Conservation (phyloP, 108 stramenopile genomes). For the Cyclotella distinguenda region DNA sequence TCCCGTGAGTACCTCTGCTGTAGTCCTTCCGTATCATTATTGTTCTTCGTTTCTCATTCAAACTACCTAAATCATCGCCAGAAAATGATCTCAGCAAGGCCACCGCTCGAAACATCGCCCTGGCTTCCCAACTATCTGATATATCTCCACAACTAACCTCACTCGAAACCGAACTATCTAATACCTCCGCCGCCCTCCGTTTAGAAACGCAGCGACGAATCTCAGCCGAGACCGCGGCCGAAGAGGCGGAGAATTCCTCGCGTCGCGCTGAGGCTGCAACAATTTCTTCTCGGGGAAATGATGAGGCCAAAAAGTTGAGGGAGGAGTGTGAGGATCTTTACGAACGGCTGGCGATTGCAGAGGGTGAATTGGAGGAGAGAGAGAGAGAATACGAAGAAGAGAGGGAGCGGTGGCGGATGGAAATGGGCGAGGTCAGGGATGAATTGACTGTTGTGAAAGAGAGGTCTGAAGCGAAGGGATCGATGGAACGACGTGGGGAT, state of each 20-base stretch:
- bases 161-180: conserved; percentile 71
- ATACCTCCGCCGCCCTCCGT: conserved; percentile 56
- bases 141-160: conserved; percentile 80
- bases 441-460: conserved; percentile 26
- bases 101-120: conserved; percentile 76
- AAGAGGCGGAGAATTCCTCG: conserved; percentile 72
- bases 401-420: conserved; percentile 62
- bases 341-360: conserved; percentile 83
- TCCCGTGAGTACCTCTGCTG: conserved; percentile 68
- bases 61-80: conserved; percentile 7
- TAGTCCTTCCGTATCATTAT: neutral
- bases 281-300: conserved; percentile 5
- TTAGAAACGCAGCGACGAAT: conserved; percentile 71
- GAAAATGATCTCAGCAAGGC: conserved; percentile 84
- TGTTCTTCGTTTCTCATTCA: neutral
- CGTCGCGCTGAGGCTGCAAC: conserved; percentile 71
- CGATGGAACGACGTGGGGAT: neutral
- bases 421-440: conserved; percentile 61
- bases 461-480: conserved; percentile 37
- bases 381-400: conserved; percentile 77
- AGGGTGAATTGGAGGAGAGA: conserved; percentile 81
- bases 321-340: conserved; percentile 79
- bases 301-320: conserved; percentile 46
- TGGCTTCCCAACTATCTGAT: conserved; percentile 80
- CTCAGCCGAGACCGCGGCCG: conserved; percentile 72